Evolutionary conservation across 108 stramenopile genomes (phyloP), one percentile per base, ranked within the genome.

Genomic region (Epipyxis sp.): DNA sequence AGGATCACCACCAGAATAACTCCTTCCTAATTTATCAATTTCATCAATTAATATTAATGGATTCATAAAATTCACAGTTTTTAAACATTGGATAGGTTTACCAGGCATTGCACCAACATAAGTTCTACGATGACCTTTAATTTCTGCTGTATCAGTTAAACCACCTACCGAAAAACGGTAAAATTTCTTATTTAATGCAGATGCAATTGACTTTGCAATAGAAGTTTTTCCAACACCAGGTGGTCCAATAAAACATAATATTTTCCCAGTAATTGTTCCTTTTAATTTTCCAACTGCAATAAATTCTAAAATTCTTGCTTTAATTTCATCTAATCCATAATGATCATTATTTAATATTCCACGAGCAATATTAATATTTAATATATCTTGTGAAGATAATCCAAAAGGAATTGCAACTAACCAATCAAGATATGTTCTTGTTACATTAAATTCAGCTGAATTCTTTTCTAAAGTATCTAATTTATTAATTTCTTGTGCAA

Each of bases 121-220:
- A 1, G 98, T 99, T 77, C 98, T 84, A 65, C 98, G 87, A 80
- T 98, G 98, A 10, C 97, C 98, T 86, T 97, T 97, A 84, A 99
- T 95, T 82, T 97, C 96, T 32, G 92, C 91, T 25, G 95, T 93
- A 80, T 96, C 94, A 34, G 85, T 82, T 50, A 97, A 81, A 0
- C 97, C 97, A n/a, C 96, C 97, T 1, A 99, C 95, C 45, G 87
- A 89, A 81, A 99, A 97, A 27, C 98, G 91, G 81, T 89, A 96
- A 83, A 97, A 99, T 81, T 95, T 88, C 44, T 95, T 82, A 34
- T 93, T 92, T 35, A 99, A 83, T 1, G 95, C 91, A 16, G 84
- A 78, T 3, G 98, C 98, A 59, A 99, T 92, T 76, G 89, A 88
- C 76, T 92, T 89, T 0, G 94, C 98, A 76, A 99, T 96, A 41